phyloP scores from a whole-genome alignment of 768 basidiomycete genomes.

The Lentinula detonsa region DNA sequence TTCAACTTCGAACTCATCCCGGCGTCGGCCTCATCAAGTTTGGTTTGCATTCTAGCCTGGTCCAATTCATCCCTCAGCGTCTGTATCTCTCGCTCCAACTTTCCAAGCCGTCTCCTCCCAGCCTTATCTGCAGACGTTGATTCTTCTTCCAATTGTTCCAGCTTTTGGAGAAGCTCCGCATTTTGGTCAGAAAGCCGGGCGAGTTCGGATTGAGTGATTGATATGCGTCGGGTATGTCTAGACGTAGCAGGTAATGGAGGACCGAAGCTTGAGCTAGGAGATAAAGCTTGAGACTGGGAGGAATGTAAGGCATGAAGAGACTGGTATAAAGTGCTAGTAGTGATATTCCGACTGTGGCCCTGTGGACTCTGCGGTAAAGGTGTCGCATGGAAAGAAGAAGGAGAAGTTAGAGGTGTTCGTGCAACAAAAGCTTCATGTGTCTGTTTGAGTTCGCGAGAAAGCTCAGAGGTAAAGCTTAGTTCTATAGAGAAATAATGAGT shows the following conservation, averaged over 20 bases:
- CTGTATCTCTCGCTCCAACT: conserved; percentile 77
- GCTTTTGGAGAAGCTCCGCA: conserved; percentile 67
- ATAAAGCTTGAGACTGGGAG: conserved; percentile 14
- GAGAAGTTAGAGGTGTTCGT: conserved; percentile 43
- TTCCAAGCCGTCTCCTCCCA: conserved; percentile 63
- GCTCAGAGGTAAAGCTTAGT: conserved; percentile 64
- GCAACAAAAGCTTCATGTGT: conserved; percentile 62
- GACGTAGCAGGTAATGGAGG: conserved; percentile 16
- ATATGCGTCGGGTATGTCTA: conserved; percentile 38
- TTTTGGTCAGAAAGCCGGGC: conserved; percentile 77
- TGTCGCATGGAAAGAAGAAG: conserved; percentile 22
- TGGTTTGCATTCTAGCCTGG: conserved; percentile 40
- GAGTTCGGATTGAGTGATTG: conserved; percentile 64
- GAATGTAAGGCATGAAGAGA: conserved; percentile 17
- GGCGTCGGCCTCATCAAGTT: conserved; percentile 51
- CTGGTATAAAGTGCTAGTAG: conserved; percentile 9
- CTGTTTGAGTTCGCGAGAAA: conserved; percentile 49
- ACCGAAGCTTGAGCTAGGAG: conserved; percentile 17
- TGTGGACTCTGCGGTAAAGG: conserved; percentile 17
- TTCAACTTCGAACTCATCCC: conserved; percentile 57
- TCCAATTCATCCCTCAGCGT: conserved; percentile 71
- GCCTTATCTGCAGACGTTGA: conserved; percentile 58
- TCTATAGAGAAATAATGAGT: conserved; percentile 55
- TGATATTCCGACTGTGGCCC: conserved; percentile 10
- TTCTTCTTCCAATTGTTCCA: conserved; percentile 72